Evolutionary conservation across 2,329 filamentous ascomycete species (phyloP), one percentile per base, ranked within the genome.

Genomic region (Fusarium chuoi): DNA sequence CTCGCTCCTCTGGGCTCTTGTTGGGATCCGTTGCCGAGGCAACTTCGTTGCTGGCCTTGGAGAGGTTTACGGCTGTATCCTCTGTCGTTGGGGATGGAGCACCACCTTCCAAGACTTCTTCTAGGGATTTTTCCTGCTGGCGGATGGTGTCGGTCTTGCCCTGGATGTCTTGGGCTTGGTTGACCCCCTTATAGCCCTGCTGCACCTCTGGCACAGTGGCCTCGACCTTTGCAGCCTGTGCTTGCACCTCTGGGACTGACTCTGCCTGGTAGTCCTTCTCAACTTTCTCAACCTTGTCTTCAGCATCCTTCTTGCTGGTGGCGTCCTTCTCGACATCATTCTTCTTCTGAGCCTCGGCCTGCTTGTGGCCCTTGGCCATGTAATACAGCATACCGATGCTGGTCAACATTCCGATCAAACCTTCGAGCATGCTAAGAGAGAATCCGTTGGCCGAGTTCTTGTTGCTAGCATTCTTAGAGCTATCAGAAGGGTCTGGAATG

Each of bases 1-100:
- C 42, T 0, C 56, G 56, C 14, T 35, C 56, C 5, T 26, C 41
- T 5, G 33, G 18, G 14, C 41, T 59, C 56, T 24, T 59, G 2
- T 6, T 49, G 0, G 42, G 30, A 1, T 59, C 33, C 12, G 56
- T 22, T 22, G 42, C 42, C 2, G 1, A 0, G 6, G 30, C 11
- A 2, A 59, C 30, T 18, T 59, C 41, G 4, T 48, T 3, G 15
- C 30, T 48, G 2, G 56, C 56, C 14, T 20, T 49, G 15, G 18
- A 5, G 24, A 59, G 56, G 14, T 15, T 49, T 1, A 18, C 0
- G 6, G 28, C 56, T 17, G 56, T 49, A 3, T 30, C 9, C 33
- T 49, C 41, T 3, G 41, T 59, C 1, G 30, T 15, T 3, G 28
- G 15, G 5, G 41, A 49, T 28, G 56, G 41, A 15, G 56, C 33